Evolutionary conservation across 1,139 yeast genomes (phyloP), one percentile per base, ranked within the genome.

Genomic region (Magnusiomyces tetraspermus): DNA sequence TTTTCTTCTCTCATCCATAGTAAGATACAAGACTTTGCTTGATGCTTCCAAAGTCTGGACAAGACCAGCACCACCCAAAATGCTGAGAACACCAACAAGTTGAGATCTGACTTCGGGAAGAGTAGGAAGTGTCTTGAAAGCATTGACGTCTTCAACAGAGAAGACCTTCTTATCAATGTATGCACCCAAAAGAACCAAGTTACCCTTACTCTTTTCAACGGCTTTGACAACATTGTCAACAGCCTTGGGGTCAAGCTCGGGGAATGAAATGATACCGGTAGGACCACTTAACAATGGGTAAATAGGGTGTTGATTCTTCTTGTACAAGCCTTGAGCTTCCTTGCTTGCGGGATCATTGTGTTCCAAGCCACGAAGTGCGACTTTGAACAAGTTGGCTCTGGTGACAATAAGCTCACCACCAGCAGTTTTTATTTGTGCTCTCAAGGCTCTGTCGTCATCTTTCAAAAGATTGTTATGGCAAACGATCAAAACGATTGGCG

Each of bases 11-110:
- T 82, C 75, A 56, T 82, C 81, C 69, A 89, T 70, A 6, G 95
- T 85, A 67, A 89, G 74, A 63, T 86, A 86, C 61, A 90, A 76
- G 56, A 74, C 71, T 59, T 80, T 80, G 31, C 85, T 72, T 21
- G 87, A 74, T 30, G 85, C 70, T 69, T 85, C 84, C 67, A 90
- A 76, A 28, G 96, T 86, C 69, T 79, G 79, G 5, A 86, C 95
- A 66, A 90, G 76, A 2, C 95, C 95, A 46, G 89, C 94, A 63
- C 97, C 97, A 56, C 96, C 87, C 58, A 86, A 76, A 54, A 85
- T 72, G 19, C 90, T 83, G 66, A 90, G 79, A 56, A 88, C 75
- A n/a, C 96, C 96, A 24, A 86, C 83, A 61, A 92, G 77, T 73
- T 89, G 88, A 21, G 85, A 80, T 58, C 87, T 92, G 60, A 90